Percentiles rank a stretch among this genome's conserved stretches.
phyloP scores from a whole-genome alignment of 2,329 filamentous ascomycete species.

The Lasiodiplodia citricola region DNA sequence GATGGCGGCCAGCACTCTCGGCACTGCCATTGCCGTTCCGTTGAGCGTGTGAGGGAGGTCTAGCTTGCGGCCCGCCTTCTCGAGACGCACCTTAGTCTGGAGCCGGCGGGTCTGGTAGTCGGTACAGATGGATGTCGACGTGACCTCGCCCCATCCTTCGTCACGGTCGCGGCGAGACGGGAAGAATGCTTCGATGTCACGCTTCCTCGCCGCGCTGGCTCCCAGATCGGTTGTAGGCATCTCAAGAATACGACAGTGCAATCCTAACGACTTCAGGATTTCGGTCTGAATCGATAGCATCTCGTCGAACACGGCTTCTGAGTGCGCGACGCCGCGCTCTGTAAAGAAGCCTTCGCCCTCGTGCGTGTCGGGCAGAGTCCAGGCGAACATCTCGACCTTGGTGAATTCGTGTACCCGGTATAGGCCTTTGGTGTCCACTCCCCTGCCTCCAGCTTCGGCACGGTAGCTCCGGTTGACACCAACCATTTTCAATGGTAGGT shows the following conservation, averaged over 20 bases:
- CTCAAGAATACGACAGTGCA: slow-evolving; percentile 87
- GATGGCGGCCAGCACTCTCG: slow-evolving; percentile 84
- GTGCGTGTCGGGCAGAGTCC: slow-evolving; percentile 67
- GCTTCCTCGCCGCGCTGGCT: slow-evolving; percentile 83
- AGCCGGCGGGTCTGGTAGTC: slow-evolving; percentile 91
- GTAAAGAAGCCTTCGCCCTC: slow-evolving; percentile 41
- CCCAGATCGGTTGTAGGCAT: slow-evolving; percentile 92
- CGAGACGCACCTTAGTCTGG: slow-evolving; percentile 70
- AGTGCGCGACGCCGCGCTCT: slow-evolving; percentile 27
- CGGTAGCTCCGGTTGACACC: slow-evolving; percentile 93
- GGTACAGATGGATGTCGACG: slow-evolving; percentile 86
- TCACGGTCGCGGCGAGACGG: slow-evolving; percentile 72
- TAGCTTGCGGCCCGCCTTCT: slow-evolving; percentile 55
- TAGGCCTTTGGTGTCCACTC: slow-evolving; percentile 88
- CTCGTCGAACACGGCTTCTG: slow-evolving; percentile 73
- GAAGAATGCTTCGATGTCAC: slow-evolving; percentile 94
- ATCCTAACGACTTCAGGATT: slow-evolving; percentile 75
- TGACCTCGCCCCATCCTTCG: slow-evolving; percentile 90
- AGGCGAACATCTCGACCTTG: slow-evolving; percentile 97
- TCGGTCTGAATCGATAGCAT: slow-evolving; percentile 87
- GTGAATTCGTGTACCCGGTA: slow-evolving; percentile 99
- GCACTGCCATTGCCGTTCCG: slow-evolving; percentile 90
- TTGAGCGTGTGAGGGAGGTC: slow-evolving; percentile 90
- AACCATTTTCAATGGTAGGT: slow-evolving; percentile 79
- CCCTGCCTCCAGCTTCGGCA: slow-evolving; percentile 89